Conservation (phyloP, 23 red algal genomes). For the Gracilaria caudata region DNA sequence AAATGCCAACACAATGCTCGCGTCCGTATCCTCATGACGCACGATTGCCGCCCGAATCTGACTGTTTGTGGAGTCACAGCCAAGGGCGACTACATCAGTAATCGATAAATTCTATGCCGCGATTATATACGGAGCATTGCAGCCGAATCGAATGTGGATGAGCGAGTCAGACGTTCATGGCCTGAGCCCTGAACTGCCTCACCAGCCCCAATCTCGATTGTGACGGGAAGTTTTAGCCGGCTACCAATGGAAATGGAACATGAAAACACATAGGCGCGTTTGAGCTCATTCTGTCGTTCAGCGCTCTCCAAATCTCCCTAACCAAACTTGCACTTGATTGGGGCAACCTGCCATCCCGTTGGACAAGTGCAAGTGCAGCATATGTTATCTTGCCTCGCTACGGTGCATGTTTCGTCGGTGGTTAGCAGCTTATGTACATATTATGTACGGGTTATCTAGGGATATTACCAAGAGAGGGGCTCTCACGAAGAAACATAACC, state of each 20-base stretch:
- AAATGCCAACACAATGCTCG: background rate
- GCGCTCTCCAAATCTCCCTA: background rate
- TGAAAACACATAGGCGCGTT: background rate
- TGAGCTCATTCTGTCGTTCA: background rate
- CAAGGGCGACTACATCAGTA: background rate
- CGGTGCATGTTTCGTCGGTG: background rate
- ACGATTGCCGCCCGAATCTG: background rate
- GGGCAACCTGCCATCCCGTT: background rate
- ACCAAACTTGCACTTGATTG: background rate
- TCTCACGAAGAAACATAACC: no score
- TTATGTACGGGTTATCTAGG: no score
- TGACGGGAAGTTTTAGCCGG: background rate
- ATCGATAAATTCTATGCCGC: background rate
- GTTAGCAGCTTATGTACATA: no score
- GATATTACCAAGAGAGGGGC: background rate
- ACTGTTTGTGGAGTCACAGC: background rate
- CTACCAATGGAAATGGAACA: background rate
- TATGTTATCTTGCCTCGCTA: background rate
- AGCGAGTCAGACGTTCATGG: no score
- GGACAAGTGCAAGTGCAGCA: no score
- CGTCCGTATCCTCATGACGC: background rate
- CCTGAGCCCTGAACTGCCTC: no score
- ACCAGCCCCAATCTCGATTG: background rate
- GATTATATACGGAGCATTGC: background rate
- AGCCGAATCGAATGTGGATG: background rate